Percentiles rank a stretch among this genome's conserved stretches.
phyloP scores from a whole-genome alignment of 2,329 filamentous ascomycete species.

The Talaromyces sp. region DNA sequence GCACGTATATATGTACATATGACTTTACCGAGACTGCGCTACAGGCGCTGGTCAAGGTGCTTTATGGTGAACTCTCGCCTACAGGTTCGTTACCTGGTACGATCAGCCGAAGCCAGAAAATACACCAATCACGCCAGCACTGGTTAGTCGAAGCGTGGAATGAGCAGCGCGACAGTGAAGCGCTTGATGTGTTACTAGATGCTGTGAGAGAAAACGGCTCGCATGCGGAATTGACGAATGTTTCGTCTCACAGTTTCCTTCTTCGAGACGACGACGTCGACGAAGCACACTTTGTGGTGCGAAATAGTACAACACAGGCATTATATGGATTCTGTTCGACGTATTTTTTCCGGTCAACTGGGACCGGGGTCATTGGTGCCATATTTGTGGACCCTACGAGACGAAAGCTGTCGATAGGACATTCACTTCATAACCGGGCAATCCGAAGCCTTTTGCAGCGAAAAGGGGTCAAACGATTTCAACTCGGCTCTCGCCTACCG shows the following conservation, averaged over 20 bases:
- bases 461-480: constrained; percentile 69
- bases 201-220: constrained; percentile 58
- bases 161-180: constrained; percentile 66
- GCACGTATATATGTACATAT: constrained; percentile 91
- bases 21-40: constrained; percentile 93
- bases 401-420: constrained; percentile 82
- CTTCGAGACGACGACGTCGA: constrained; percentile 65
- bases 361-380: constrained; percentile 71
- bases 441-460: constrained; percentile 68
- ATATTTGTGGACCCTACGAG: constrained; percentile 86
- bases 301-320: constrained; percentile 86
- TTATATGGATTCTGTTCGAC: constrained; percentile 90
- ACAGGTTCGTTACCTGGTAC: constrained; percentile 61
- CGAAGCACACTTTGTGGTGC: constrained; percentile 84
- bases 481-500: constrained; percentile 74
- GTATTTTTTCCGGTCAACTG: constrained; percentile 67
- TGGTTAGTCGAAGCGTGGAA: constrained; percentile 93
- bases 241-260: constrained; percentile 70
- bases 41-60: constrained; percentile 72
- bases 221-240: constrained; percentile 62
- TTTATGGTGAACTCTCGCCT: constrained; percentile 68
- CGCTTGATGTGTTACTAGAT: constrained; percentile 69
- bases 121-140: constrained; percentile 82
- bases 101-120: constrained; percentile 78
- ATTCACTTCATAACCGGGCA: constrained; percentile 81